Evolutionary conservation across 1,139 yeast species (phyloP).

Genomic region (Geotrichum australiense): DNA sequence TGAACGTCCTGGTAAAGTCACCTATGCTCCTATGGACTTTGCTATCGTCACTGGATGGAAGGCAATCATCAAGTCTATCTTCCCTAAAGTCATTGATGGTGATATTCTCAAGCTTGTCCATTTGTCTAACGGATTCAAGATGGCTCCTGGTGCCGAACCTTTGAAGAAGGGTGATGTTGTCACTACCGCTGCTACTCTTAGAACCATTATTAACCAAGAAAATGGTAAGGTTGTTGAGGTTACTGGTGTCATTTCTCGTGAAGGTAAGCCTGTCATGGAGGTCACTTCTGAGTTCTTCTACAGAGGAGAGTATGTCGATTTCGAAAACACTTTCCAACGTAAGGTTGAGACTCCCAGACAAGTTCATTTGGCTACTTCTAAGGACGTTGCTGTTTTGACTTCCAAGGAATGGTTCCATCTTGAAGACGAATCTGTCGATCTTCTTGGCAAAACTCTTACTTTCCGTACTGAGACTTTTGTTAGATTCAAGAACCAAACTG

Average conservation of each 20-base stretch:
- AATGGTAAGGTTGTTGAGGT: slow-evolving; percentile 96
- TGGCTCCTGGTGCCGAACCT: slow-evolving; percentile 89
- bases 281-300: slow-evolving; percentile 93
- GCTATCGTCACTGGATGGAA: slow-evolving; percentile 99
- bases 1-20: slow-evolving; percentile 73
- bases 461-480: slow-evolving; percentile 86
- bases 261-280: slow-evolving; percentile 77
- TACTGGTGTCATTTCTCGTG: slow-evolving; percentile 79
- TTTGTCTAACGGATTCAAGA: slow-evolving; percentile 87
- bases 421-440: slow-evolving; percentile 57
- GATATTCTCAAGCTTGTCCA: slow-evolving; percentile 91
- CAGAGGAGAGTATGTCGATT: slow-evolving; percentile 87
- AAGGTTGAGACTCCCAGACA: slow-evolving; percentile 82
- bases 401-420: slow-evolving; percentile 98
- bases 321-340: slow-evolving; percentile 87
- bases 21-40: slow-evolving; percentile 97
- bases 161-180: slow-evolving; percentile 85
- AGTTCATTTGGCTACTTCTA: slow-evolving; percentile 61
- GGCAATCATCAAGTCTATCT: slow-evolving; percentile 92
- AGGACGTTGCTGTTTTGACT: slow-evolving; percentile 87
- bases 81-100: slow-evolving; percentile 95
- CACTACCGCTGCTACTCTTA: slow-evolving; percentile 73
- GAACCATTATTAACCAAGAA: slow-evolving; percentile 82
- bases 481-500: slow-evolving; percentile 67
- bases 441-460: slow-evolving; percentile 72